These are phyloP conservation scores for Ganoderma boninense DNA, from an alignment of 1,284 basidiomycete genomes.

Conservation along the genomic window DNA sequence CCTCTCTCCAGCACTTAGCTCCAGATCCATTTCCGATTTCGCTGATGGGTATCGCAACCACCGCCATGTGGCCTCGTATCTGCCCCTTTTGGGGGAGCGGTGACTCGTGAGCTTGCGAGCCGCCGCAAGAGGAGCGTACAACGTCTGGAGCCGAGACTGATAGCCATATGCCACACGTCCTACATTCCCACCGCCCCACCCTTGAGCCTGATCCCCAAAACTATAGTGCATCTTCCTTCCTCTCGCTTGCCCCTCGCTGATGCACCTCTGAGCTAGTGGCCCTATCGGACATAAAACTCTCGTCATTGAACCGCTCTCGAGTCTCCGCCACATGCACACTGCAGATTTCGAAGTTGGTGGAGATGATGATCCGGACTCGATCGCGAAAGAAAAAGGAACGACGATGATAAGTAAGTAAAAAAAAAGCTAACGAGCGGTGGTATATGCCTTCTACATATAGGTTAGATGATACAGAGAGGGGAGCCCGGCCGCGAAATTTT, in stretches of 20 bases:
- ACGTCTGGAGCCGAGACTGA: too few species aligned
- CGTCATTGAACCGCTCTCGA: neutral
- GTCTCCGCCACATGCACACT: neutral
- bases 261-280: neutral
- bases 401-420: neutral
- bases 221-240: neutral
- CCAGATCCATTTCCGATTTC: too few species aligned
- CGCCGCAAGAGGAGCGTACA: neutral
- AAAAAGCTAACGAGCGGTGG: neutral
- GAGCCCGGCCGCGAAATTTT: slow-evolving; percentile 3
- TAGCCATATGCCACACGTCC: neutral
- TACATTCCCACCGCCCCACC: neutral
- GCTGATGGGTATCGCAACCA: too few species aligned
- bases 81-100: too few species aligned
- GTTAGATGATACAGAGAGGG: slow-evolving; percentile 30
- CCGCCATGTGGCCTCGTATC: too few species aligned
- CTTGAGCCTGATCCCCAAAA: neutral
- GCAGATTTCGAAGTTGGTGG: neutral
- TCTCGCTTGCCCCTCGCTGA: neutral
- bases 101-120: neutral
- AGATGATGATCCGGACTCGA: too few species aligned
- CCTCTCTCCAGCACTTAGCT: too few species aligned
- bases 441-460: slow-evolving; percentile 13
- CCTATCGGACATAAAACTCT: neutral
- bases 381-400: too few species aligned